Evolutionary conservation across 148 eudicot species (phyloP).

Genomic region (Arbutus unedo): DNA sequence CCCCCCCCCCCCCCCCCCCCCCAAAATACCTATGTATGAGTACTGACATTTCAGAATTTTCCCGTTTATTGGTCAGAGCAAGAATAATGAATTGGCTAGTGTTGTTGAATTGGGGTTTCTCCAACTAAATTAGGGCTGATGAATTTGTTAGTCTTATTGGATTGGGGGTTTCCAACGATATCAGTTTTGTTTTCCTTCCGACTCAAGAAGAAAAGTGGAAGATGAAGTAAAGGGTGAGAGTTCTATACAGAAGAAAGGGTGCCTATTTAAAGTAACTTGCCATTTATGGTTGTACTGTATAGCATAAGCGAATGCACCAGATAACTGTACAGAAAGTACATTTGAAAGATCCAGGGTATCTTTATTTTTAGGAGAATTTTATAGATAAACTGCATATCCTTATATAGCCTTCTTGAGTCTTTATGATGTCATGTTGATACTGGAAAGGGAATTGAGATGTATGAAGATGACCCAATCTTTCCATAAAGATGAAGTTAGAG

Average conservation of each 20-base stretch:
- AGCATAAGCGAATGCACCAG: not conserved
- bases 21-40: not conserved
- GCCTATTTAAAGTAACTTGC: not conserved
- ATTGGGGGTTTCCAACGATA: not conserved
- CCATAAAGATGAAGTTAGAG: not conserved
- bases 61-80: not conserved
- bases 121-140: not conserved
- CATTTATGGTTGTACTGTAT: not conserved
- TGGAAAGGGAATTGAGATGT: not conserved
- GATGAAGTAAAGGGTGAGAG: not conserved
- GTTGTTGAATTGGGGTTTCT: not conserved
- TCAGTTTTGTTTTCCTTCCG: not conserved
- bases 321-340: not conserved
- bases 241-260: not conserved
- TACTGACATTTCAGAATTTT: not conserved
- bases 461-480: not conserved
- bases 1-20: no score
- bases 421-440: not conserved
- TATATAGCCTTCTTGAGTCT: not conserved
- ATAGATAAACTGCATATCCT: not conserved
- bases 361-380: not conserved
- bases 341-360: not conserved
- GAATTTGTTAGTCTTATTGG: not conserved
- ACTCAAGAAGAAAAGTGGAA: not conserved
- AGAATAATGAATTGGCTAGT: not conserved